Base-by-base conservation (phyloP, 2,329 filamentous ascomycete genomes). In the Hymenotorrendiella dingleyae region DNA sequence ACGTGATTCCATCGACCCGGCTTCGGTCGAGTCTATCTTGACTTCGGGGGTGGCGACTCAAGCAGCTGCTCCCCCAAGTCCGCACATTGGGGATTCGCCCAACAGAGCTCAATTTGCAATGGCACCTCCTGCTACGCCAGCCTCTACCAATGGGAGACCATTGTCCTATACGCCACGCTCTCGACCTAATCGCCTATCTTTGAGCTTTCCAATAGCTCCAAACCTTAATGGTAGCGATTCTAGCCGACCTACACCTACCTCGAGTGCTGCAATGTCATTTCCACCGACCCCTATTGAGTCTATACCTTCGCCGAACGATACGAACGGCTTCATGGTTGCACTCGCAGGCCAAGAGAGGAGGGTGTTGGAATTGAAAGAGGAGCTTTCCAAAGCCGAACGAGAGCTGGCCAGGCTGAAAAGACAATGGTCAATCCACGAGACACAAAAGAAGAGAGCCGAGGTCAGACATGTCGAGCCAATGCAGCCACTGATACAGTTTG, bases 301-400 rank as follows among this genome's bases (percentile, higher is more conserved):
- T 10, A 24, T 45, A 17, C 43, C 53, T 11, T 60, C 57, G 4
- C 54, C 57, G 11, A 54, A 49, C 27, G 60, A 63, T 41, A 46
- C 58, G 4, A 55, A 38, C 19, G 54, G 50, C 0, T 86, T 96
- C 57, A 81, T 98, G 52, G 90, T 88, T 48, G 85, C 90, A 44
- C 84, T 98, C 56, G 93, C 93, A 33, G 82, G 87, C 11, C 90
- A 97, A 66, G 93, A 98, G 67, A 77, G 93, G 44, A 82, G 80
- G 53, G 91, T 98, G 2, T 68, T 98, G 44, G 93, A 97, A 65
- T 70, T 98, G 40, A 84, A 82, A 46, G 93, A 98, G 63, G 91
- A 97, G 64, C 71, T 98, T n/a, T 69, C 72, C 19, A 82, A 82
- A 46, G 91, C 93, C 5, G 91, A 98, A 62, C 67, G 70, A 10